Evolutionary conservation across 371 early-diverging fungal species (phyloP).

Genomic region (Zychaea mexicana): DNA sequence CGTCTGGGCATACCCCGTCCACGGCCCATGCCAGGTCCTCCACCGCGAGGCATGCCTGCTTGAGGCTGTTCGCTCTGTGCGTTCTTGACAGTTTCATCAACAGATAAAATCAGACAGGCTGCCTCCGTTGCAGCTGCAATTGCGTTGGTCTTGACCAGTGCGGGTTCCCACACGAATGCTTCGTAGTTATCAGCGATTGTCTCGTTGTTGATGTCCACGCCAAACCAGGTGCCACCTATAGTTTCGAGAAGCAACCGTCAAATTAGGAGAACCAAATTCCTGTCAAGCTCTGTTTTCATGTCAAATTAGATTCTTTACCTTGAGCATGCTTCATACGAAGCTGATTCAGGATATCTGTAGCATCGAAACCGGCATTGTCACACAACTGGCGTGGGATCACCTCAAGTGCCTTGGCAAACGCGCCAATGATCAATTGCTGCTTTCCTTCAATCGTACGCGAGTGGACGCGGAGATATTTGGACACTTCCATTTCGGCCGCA

Average conservation of each 20-base stretch:
- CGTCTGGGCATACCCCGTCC: conserved; percentile 69
- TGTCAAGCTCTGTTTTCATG: background rate
- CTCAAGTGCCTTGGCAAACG: conserved; percentile 98
- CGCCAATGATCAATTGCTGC: conserved; percentile 95
- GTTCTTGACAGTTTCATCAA: conserved; percentile 95
- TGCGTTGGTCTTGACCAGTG: conserved; percentile 98
- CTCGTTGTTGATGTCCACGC: conserved; percentile 94
- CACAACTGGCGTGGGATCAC: conserved; percentile 98
- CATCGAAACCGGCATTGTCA: conserved; percentile 99
- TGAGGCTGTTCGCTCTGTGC: conserved; percentile 65
- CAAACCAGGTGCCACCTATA: conserved; percentile 82
- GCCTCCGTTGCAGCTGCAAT: conserved; percentile 96
- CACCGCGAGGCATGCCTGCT: conserved; percentile 57
- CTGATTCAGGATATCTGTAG: conserved; percentile 98
- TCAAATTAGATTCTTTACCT: conserved; percentile 44
- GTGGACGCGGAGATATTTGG: conserved; percentile 91
- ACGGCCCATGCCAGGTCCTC: conserved; percentile 48
- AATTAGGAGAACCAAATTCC: conserved; percentile 3
- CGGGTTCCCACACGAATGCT: conserved; percentile 99
- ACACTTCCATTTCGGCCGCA: conserved; percentile 98
- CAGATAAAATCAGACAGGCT: conserved; percentile 93
- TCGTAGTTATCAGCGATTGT: conserved; percentile 90
- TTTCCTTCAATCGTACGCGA: conserved; percentile 94
- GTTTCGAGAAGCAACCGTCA: background rate
- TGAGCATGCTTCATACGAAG: conserved; percentile 95